Base-by-base conservation (phyloP, 163 green algal genomes). In the Trebouxia gelatinosa region DNA sequence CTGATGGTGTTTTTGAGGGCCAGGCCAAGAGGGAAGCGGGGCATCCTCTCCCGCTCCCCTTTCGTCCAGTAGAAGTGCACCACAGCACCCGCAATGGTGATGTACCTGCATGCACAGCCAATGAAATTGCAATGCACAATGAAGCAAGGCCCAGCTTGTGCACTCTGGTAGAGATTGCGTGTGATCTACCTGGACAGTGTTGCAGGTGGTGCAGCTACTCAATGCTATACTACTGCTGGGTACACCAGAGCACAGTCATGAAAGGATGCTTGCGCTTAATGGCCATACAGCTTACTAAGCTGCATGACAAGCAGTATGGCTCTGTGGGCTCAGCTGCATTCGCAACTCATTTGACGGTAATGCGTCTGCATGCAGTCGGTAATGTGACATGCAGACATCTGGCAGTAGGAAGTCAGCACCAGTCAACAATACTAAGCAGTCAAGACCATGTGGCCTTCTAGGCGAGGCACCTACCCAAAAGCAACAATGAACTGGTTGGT, bases 401-500 rank as follows among this genome's bases (percentile, higher is more conserved):
- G n/a, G n/a, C n/a, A n/a, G n/a, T n/a, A n/a, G n/a, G n/a, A n/a
- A n/a, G n/a, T n/a, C n/a, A n/a, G n/a, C n/a, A n/a, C n/a, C n/a
- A n/a, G n/a, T n/a, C n/a, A n/a, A n/a, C n/a, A n/a, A n/a, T n/a
- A n/a, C 43, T 13, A 40, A 46, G 5, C n/a, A 46, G 6, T 16
- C 3, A 29, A 31, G 32, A 0, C 13, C 26, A 38, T 66, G 26
- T 29, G 23, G n/a, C 5, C 57, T 35, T n/a, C 32, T 26, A 28
- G 32, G 4, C 29, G 0, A 43, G 29, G 13, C 28, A 85, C 78
- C 29, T 81, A 88, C 61, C 76, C 78, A 57, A 93, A 82, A 23
- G 83, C 90, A 19, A 91, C 65, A 61, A 95, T 90, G 82, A 94
- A 93, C 87, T 97, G 92, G 74, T 91, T 91, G 26, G 89, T 93